A percentile compares a stretch with the other conserved stretches of the same genome.
phyloP scores from a whole-genome alignment of 2,329 filamentous ascomycete genomes.

The Fusarium marasasianum region DNA sequence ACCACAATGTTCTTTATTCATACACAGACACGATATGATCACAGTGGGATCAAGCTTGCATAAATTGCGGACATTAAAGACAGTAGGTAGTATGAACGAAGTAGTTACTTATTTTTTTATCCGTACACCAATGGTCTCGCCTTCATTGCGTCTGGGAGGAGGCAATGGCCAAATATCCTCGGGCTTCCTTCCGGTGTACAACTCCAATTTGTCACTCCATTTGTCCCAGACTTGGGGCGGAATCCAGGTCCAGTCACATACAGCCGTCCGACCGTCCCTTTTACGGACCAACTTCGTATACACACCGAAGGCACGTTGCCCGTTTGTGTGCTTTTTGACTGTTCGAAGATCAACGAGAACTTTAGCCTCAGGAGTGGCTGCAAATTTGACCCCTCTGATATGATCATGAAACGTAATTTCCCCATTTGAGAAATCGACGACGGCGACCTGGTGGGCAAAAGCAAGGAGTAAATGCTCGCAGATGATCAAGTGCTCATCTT shows the following conservation, averaged over 20 bases:
- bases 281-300: rapidly evolving
- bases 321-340: neutral
- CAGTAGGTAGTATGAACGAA: neutral
- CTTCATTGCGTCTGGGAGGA: neutral
- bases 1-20: neutral
- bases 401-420: no score
- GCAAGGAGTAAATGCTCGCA: no score
- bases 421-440: no score
- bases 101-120: neutral
- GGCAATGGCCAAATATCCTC: neutral
- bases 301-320: neutral
- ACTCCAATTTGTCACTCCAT: neutral
- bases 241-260: neutral
- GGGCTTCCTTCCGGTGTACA: neutral
- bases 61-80: neutral
- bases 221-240: neutral
- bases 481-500: no score
- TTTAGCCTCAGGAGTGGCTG: rapidly evolving
- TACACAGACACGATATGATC: no score
- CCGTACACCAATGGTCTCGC: neutral
- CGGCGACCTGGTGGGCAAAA: no score
- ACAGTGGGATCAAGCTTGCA: no score
- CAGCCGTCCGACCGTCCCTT: neutral
- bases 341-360: rapidly evolving
- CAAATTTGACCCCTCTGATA: no score